Conservation (phyloP, 2,329 filamentous ascomycete genomes). For the Clonostachys sp. region DNA sequence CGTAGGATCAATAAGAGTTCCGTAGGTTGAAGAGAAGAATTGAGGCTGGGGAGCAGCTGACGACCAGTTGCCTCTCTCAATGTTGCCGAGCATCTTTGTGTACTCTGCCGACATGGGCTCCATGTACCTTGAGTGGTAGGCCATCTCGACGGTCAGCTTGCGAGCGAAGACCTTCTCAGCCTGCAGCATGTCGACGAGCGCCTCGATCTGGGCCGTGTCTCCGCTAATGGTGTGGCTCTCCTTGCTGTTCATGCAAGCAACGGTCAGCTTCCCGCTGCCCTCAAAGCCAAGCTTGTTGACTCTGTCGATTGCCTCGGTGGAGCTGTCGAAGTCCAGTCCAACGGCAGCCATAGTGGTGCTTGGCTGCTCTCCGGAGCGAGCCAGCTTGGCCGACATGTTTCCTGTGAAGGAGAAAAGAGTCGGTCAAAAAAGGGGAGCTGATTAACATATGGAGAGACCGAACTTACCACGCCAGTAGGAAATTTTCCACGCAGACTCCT, state of each 20-base stretch:
- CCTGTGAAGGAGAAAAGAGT: constrained; percentile 29
- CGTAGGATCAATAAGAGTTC: not conserved
- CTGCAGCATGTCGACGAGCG: constrained; percentile 1
- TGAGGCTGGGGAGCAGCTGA: not conserved
- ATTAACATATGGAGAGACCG: constrained; percentile 3
- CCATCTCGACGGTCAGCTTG: constrained; percentile 5
- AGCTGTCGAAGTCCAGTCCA: not conserved
- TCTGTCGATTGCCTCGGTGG: not conserved
- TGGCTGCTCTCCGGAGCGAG: constrained; percentile 4
- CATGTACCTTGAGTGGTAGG: constrained; percentile 22
- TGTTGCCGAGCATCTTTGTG: not conserved
- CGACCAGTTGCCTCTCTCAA: not conserved
- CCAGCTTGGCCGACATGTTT: constrained; percentile 3
- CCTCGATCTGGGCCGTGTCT: constrained; percentile 13
- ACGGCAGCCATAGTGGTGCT: not conserved
- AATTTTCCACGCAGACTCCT: constrained; percentile 31
- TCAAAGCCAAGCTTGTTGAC: constrained; percentile 1
- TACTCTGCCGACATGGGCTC: constrained; percentile 11
- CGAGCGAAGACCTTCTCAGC: constrained; percentile 10
- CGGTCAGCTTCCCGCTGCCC: constrained; percentile 3
- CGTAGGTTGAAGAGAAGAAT: constrained; percentile 2
- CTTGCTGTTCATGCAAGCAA: constrained; percentile 24
- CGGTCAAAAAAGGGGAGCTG: constrained; percentile 28
- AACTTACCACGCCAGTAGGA: constrained; percentile 8
- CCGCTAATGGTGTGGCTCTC: constrained; percentile 21